Base-by-base conservation (phyloP, 345 rosid genomes). In the Rhodamnia rubescens region DNA sequence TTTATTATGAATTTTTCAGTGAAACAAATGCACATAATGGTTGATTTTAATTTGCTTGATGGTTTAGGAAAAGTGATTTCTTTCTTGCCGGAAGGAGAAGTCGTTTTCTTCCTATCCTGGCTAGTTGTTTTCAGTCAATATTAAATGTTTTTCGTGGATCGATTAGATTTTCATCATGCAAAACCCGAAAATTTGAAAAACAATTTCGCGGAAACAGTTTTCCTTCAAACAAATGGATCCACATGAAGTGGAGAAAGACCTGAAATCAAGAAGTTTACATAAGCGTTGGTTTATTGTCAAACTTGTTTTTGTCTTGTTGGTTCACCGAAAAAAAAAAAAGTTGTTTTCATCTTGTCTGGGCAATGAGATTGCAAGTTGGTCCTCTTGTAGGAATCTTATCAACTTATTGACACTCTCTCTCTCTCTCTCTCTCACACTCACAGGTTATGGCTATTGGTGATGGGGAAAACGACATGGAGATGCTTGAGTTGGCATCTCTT, bases 361-460 rank as follows among this genome's bases (percentile, higher is more conserved):
- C 78, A 36, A 36, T 69, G 78, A 69, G 47, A 36, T 69, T 36
- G 47, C 26, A 18, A 36, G 0, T 36, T 32, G 78, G 47, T 69
- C 47, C 13, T 16, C 78, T 0, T 18, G 47, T 8, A 69, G 78
- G 12, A 24, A 36, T 69, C 78, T 69, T 69, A 69, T 69, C 78
- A 69, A 8, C 24, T 12, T 9, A 5, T 11, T 29, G 44, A n/a
- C 18, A 56, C 24, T 11, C 32, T 32, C 26, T 16, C 12, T 85
- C 64, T 18, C 26, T 64, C 6, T 69, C n/a, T 55, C 21, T 54
- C 53, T 55, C n/a, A 47, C 47, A 50, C 20, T 86, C 86, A 59
- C 92, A 96, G 99, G 89, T 96, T 85, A 93, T 97, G 98, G 99
- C 98, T 14, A 93, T 98, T 56, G 98, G 99, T 20, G 99, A 94